Conservation (phyloP, 192 early-diverging fungal species). For the Glomus cerebriforme region DNA sequence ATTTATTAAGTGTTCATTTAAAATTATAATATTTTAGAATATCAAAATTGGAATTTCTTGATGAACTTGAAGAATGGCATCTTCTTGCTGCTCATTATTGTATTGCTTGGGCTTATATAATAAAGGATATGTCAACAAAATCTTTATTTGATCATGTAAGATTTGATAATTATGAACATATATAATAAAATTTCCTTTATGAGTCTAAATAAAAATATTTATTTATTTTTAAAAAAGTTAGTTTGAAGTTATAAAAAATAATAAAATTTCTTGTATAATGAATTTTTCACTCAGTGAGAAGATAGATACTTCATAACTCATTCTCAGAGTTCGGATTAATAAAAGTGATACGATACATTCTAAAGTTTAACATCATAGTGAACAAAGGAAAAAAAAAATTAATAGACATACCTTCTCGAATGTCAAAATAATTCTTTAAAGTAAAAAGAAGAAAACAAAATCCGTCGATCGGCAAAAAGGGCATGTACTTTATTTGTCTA, state of each 20-base stretch:
- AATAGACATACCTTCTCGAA: neutral
- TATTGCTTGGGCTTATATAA: conserved; percentile 70
- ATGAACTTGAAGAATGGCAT: conserved; percentile 91
- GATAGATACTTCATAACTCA: neutral
- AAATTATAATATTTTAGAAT: conserved; percentile 49
- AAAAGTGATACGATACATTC: neutral
- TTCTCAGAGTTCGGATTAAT: neutral
- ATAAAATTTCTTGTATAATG: neutral
- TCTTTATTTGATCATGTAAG: conserved; percentile 6
- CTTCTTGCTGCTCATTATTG: conserved; percentile 86
- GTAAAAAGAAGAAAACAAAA: too few relatives aligned
- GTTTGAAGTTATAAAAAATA: too few relatives aligned
- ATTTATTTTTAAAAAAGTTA: neutral
- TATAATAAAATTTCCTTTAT: neutral
- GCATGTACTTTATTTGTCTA: too few relatives aligned
- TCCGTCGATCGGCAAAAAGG: too few relatives aligned
- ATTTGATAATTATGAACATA: neutral
- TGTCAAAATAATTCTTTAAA: too few relatives aligned
- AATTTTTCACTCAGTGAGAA: neutral
- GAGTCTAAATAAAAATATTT: too few relatives aligned
- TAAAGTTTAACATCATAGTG: neutral
- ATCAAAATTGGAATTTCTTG: conserved; percentile 77
- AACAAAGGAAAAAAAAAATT: neutral
- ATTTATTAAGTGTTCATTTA: neutral
- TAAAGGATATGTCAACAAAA: neutral